Percentiles rank a stretch among this genome's conserved stretches.
These are phyloP conservation scores for Eutypella sp. DNA, from an alignment of 2,329 filamentous ascomycete species.

Conservation along the genomic window DNA sequence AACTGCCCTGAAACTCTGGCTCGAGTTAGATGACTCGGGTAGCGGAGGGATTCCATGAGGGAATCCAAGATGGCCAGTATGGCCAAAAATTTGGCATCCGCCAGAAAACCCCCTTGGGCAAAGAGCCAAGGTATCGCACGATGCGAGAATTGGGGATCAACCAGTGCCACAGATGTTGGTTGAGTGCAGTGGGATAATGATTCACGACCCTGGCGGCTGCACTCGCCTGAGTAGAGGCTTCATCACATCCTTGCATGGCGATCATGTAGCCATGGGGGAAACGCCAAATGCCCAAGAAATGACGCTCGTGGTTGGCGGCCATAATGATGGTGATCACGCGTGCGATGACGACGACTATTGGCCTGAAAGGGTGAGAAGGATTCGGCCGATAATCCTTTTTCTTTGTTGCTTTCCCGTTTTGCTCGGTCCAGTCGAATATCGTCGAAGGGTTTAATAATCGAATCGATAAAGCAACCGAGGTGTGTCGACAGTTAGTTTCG, in stretches of 20 bases:
- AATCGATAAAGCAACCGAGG: slow-evolving; percentile 19
- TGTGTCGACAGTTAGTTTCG: slow-evolving; percentile 13
- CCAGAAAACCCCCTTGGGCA: background rate
- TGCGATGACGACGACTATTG: slow-evolving; percentile 2
- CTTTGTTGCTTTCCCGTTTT: slow-evolving; percentile 6
- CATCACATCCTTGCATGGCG: slow-evolving; percentile 4
- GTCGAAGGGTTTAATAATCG: slow-evolving; percentile 10
- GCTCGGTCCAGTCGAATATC: background rate
- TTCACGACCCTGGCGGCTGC: slow-evolving; percentile 3
- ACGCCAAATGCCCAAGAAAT: slow-evolving; percentile 2
- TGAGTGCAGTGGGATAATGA: slow-evolving; percentile 4
- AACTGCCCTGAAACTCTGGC: slow-evolving; percentile 21
- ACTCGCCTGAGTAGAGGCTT: slow-evolving; percentile 2
- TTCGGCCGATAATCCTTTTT: slow-evolving; percentile 9
- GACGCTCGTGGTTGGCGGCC: slow-evolving; percentile 2
- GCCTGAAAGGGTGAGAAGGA: background rate
- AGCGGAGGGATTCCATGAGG: background rate
- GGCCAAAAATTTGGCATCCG: slow-evolving; percentile 1
- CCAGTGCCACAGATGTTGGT: slow-evolving; percentile 3
- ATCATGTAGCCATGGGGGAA: slow-evolving; percentile 2
- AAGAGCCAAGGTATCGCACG: background rate
- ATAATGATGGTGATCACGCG: slow-evolving; percentile 5
- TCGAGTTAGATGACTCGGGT: slow-evolving; percentile 15
- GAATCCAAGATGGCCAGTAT: background rate
- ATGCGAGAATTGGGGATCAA: slow-evolving; percentile 3